phyloP scores from a whole-genome alignment of 2,329 filamentous ascomycete species.

The Teratosphaeria viscida region DNA sequence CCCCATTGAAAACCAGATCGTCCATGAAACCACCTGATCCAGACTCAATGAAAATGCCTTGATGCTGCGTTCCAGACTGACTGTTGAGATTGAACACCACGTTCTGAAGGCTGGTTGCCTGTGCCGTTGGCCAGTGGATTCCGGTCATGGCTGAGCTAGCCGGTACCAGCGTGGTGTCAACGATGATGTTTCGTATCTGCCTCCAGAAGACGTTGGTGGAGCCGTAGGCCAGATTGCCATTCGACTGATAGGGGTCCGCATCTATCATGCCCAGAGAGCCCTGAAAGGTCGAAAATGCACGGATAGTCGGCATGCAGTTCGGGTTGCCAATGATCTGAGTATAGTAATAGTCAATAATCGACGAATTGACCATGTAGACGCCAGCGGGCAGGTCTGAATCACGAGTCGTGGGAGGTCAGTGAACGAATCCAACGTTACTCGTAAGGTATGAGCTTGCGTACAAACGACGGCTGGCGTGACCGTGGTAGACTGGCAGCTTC shows the following conservation, averaged over 20 bases:
- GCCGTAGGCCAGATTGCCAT: slow-evolving; percentile 25
- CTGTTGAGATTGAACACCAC: slow-evolving; percentile 35
- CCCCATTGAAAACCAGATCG: slow-evolving; percentile 36
- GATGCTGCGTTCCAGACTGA: slow-evolving; percentile 36
- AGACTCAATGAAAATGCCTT: slow-evolving; percentile 35
- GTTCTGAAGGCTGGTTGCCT: slow-evolving; percentile 37
- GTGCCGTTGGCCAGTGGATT: slow-evolving; percentile 37
- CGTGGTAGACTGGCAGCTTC: slow-evolving; percentile 35
- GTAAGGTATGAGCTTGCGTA: neutral
- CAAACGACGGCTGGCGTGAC: slow-evolving; percentile 45
- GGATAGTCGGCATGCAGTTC: slow-evolving; percentile 45
- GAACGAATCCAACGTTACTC: slow-evolving; percentile 29
- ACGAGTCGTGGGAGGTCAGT: neutral
- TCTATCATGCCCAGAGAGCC: slow-evolving; percentile 42
- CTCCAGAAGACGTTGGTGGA: slow-evolving; percentile 55
- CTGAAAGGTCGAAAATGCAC: slow-evolving; percentile 42
- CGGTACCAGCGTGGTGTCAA: slow-evolving; percentile 47
- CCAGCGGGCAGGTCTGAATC: slow-evolving; percentile 28
- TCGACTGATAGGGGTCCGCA: slow-evolving; percentile 41
- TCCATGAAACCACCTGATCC: slow-evolving; percentile 38
- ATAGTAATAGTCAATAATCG: slow-evolving; percentile 53
- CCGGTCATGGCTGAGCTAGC: slow-evolving; percentile 32
- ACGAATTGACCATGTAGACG: slow-evolving; percentile 46
- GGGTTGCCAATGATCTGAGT: slow-evolving; percentile 54
- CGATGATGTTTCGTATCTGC: slow-evolving; percentile 54